A percentile compares a stretch with the other conserved stretches of the same genome.
These are phyloP conservation scores for Cyclotella atomus DNA, from an alignment of 108 stramenopile genomes.

Conservation along the genomic window DNA sequence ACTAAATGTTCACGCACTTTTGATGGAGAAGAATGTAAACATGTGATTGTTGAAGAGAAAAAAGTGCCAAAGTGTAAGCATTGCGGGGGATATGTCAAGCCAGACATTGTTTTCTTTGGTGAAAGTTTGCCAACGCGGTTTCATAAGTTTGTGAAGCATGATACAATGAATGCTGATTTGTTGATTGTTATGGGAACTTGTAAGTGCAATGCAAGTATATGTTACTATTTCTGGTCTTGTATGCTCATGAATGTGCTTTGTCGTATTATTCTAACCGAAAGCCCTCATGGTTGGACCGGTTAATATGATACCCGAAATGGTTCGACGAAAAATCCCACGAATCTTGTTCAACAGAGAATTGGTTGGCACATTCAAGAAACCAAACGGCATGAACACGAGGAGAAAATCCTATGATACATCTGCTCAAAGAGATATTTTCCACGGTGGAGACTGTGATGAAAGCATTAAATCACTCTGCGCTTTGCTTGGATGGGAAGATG, in stretches of 20 bases:
- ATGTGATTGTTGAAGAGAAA: conserved; percentile 63
- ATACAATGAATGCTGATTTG: conserved; percentile 70
- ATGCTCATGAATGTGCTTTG: not conserved
- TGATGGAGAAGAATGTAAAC: conserved; percentile 63
- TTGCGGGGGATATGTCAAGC: conserved; percentile 90
- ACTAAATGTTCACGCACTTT: conserved; percentile 49
- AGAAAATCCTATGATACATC: conserved; percentile 37
- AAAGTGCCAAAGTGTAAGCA: conserved; percentile 60
- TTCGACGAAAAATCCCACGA: conserved; percentile 49
- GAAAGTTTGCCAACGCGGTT: conserved; percentile 68
- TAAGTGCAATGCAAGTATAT: conserved; percentile 13
- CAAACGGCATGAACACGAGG: conserved; percentile 38
- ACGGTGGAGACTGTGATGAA: conserved; percentile 86
- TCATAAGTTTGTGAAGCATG: conserved; percentile 50
- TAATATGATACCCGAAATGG: conserved; percentile 76
- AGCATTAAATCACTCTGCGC: conserved; percentile 53
- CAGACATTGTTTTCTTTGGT: conserved; percentile 98
- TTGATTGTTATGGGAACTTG: conserved; percentile 89
- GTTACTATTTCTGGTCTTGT: not conserved
- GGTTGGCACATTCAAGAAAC: conserved; percentile 57
- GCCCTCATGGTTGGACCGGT: conserved; percentile 61
- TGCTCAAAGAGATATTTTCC: conserved; percentile 61
- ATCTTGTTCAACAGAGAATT: conserved; percentile 77
- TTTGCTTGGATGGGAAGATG: conserved; percentile 78
- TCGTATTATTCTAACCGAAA: not conserved